A percentile compares a stretch with the other conserved stretches of the same genome.
Evolutionary conservation across 495 filamentous ascomycete species (phyloP).

Genomic region (Tuber calosporum): DNA sequence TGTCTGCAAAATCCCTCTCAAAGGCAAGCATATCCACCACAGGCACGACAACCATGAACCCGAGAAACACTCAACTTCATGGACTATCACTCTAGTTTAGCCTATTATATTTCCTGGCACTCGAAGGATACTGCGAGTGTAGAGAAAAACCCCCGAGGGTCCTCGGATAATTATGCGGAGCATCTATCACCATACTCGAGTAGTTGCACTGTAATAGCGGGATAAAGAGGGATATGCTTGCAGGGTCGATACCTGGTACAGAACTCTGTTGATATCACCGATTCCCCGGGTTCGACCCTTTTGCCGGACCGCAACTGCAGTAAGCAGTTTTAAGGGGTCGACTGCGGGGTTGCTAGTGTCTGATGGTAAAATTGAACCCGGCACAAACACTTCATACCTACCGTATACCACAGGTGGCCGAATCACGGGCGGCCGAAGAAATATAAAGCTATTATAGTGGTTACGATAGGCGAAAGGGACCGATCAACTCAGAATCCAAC

Average conservation of each 20-base stretch:
- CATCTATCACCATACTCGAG: background rate
- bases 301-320: conserved; percentile 31
- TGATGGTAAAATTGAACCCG: background rate
- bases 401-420: no score
- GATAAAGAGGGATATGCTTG: conserved; percentile 25
- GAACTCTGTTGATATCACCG: conserved; percentile 25
- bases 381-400: background rate
- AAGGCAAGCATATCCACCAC: background rate
- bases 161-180: background rate
- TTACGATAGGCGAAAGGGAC: background rate
- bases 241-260: conserved; percentile 27
- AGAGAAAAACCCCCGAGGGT: background rate
- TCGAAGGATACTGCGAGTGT: conserved; percentile 19
- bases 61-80: conserved; percentile 18
- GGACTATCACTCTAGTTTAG: conserved; percentile 18
- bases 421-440: background rate
- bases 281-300: conserved; percentile 29
- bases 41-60: background rate
- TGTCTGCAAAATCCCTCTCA: conserved; percentile 10
- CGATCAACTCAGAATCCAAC: conserved; percentile 9
- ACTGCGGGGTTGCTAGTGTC: background rate
- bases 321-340: conserved; percentile 13
- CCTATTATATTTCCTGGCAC: background rate
- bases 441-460: background rate
- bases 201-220: background rate